Evolutionary conservation across 768 basidiomycete genomes (phyloP).

Genomic region (Leccinum truebloodii): DNA sequence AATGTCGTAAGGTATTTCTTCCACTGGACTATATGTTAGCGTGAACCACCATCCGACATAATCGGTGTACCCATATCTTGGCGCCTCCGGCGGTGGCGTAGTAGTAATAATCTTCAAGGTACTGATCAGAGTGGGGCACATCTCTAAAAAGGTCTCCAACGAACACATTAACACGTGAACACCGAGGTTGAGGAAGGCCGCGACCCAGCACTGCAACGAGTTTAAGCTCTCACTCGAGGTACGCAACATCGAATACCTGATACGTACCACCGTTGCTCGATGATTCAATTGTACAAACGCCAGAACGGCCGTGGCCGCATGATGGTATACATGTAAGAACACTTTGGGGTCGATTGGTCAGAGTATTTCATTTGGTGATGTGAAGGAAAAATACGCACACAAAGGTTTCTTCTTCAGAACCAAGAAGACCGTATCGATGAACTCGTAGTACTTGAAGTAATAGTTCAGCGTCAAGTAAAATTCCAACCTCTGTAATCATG

Average conservation of each 20-base stretch:
- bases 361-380: constrained; percentile 1
- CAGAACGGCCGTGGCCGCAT: constrained; percentile 90
- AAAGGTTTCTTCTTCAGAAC: constrained; percentile 96
- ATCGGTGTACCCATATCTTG: constrained; percentile 18
- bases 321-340: constrained; percentile 97
- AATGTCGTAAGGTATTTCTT: constrained; percentile 27
- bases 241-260: neutral
- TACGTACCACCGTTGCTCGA: constrained; percentile 79
- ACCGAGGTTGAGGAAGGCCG: constrained; percentile 81
- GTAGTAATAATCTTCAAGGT: constrained; percentile 87
- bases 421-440: constrained; percentile 93
- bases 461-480: constrained; percentile 98
- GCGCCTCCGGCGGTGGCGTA: constrained; percentile 81
- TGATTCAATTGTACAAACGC: constrained; percentile 93
- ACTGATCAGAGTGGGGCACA: constrained; percentile 3
- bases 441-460: constrained; percentile 94
- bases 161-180: constrained; percentile 97
- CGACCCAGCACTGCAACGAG: constrained; percentile 77
- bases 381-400: constrained; percentile 47
- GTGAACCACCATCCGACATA: neutral
- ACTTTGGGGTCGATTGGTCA: constrained; percentile 43
- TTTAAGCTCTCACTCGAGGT: neutral
- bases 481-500: constrained; percentile 65
- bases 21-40: constrained; percentile 14
- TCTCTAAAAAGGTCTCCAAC: constrained; percentile 22